Evolutionary conservation across 805 yeast species (phyloP).

Genomic region (Nakazawaea molendinolei): DNA sequence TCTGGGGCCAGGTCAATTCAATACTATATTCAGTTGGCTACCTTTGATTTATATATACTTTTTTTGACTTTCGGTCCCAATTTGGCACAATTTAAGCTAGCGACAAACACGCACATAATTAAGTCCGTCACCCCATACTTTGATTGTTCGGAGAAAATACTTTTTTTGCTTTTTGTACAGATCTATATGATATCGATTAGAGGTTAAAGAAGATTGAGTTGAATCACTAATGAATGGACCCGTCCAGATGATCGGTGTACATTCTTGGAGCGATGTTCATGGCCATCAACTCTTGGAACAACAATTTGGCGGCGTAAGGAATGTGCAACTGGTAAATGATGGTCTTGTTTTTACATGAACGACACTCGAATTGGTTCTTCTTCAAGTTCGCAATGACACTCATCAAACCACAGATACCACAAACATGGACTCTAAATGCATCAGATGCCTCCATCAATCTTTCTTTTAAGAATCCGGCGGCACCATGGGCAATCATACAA

Average conservation of each 20-base stretch:
- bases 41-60: no score
- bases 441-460: conserved; percentile 98
- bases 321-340: conserved; percentile 96
- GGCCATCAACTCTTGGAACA: conserved; percentile 99
- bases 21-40: no score
- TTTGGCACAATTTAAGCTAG: background rate
- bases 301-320: conserved; percentile 96
- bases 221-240: conserved; percentile 15
- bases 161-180: no score
- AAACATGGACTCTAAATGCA: conserved; percentile 95
- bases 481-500: conserved; percentile 99
- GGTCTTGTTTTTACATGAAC: conserved; percentile 97
- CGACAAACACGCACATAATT: background rate
- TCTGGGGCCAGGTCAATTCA: no score
- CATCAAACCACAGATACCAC: conserved; percentile 99
- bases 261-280: conserved; percentile 97
- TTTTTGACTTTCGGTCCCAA: background rate
- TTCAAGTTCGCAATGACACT: conserved; percentile 94
- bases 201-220: no score
- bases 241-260: conserved; percentile 85
- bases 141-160: no score
- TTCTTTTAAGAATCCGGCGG: conserved; percentile 96
- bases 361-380: conserved; percentile 97
- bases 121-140: no score
- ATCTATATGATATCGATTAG: no score